Percentiles rank a stretch among this genome's conserved stretches.
phyloP scores from a whole-genome alignment of 2,329 filamentous ascomycete genomes.

The Fusarium sp. region DNA sequence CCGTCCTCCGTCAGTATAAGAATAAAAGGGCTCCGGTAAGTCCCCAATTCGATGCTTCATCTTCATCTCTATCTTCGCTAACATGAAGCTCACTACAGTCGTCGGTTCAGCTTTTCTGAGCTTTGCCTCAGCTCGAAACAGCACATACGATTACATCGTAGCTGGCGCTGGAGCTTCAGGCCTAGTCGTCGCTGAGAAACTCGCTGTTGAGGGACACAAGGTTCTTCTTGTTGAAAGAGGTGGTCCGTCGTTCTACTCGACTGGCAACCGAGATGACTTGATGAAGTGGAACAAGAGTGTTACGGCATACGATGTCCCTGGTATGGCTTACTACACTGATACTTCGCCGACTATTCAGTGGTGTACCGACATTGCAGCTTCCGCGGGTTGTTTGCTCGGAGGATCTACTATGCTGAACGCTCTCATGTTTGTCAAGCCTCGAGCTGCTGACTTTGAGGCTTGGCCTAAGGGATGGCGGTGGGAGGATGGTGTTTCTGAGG shows the following conservation, averaged over 20 bases:
- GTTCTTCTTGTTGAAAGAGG: constrained; percentile 71
- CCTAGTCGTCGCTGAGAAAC: constrained; percentile 48
- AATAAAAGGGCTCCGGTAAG: constrained; percentile 3
- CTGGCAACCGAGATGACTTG: constrained; percentile 67
- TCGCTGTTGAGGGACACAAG: constrained; percentile 71
- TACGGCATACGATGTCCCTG: constrained; percentile 76
- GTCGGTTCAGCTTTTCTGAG: constrained; percentile 23
- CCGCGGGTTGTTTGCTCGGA: constrained; percentile 72
- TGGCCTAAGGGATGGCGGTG: constrained; percentile 76
- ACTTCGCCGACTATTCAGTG: constrained; percentile 55
- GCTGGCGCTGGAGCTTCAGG: constrained; percentile 41
- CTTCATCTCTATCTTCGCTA: background rate
- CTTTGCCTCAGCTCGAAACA: constrained; percentile 26
- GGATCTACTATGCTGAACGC: constrained; percentile 73
- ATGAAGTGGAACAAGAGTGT: constrained; percentile 71
- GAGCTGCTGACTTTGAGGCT: constrained; percentile 74
- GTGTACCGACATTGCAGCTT: constrained; percentile 36
- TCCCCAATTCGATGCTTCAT: background rate
- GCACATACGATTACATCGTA: constrained; percentile 39
- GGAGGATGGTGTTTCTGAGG: constrained; percentile 61
- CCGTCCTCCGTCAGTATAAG: background rate
- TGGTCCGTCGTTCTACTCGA: constrained; percentile 69
- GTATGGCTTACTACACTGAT: constrained; percentile 76
- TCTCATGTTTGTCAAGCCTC: constrained; percentile 74
- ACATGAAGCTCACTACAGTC: constrained; percentile 29